Base-by-base conservation (phyloP, 495 filamentous ascomycete genomes). In the Letharia lupina region DNA sequence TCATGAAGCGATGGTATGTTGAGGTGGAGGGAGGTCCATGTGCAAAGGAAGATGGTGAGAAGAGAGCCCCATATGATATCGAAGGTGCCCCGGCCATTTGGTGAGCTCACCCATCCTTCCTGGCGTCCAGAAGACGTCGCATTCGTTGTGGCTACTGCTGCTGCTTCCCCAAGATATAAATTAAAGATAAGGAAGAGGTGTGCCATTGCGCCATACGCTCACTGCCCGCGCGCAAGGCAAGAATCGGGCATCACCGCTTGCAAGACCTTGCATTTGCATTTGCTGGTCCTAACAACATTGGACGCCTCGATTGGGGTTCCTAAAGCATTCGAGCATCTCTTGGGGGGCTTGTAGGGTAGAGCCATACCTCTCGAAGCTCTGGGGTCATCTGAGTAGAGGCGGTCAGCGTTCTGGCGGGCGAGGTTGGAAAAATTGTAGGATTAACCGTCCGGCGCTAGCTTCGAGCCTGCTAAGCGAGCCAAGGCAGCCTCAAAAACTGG, bases 41-140 rank as follows among this genome's bases (percentile, higher is more conserved):
- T 75, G 60, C 73, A 75, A 4, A 75, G 50, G 52, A 75, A 73
- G 44, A 75, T 68, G n/a, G 73, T 75, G 63, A 74, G 70, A 20
- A 75, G 67, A n/a, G 72, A 71, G 15, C 60, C 58, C 72, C 72
- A 74, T 20, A 71, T 47, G 45, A 74, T 73, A 42, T 71, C 71
- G 64, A 71, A 57, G 7, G 72, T 73, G 35, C 72, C 72, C 42
- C 72, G 71, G 35, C 67, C 66, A 44, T 74, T 62, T 41, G 73
- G 73, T 63, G 68, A 64, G 56, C 60, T 68, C 48, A 73, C 71
- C 71, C 71, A 73, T 37, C 71, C 71, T 41, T 72, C 37, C 18
- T 52, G 33, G 42, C 52, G 57, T 48, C 58, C 70, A 37, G 61
- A 50, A 23, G 69, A 59, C 35, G 70, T 68, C 18, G 68, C 60